Conservation (phyloP, 1,284 basidiomycete genomes). For the Trametes hirsuta region DNA sequence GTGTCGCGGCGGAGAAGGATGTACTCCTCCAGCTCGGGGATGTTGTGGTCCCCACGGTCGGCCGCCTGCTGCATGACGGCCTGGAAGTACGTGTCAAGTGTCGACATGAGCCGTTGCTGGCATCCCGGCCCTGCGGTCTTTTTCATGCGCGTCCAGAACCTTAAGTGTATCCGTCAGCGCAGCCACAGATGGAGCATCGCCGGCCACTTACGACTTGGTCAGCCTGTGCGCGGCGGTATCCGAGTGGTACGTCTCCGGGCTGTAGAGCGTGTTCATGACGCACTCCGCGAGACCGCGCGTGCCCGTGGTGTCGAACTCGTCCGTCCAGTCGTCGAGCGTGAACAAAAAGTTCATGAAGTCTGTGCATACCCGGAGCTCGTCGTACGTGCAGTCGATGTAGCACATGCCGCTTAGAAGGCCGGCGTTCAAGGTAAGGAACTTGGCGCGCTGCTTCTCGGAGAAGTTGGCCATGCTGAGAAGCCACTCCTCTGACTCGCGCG, state of each 20-base stretch:
- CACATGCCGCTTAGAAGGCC: slow-evolving; percentile 33
- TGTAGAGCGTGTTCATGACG: slow-evolving; percentile 38
- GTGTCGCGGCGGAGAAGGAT: slow-evolving; percentile 44
- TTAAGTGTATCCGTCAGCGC: slow-evolving; percentile 16
- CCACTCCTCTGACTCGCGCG: slow-evolving; percentile 29
- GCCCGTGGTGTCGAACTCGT: slow-evolving; percentile 36
- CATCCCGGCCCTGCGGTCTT: slow-evolving; percentile 38
- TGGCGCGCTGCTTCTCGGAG: slow-evolving; percentile 26
- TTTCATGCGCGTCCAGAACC: slow-evolving; percentile 44
- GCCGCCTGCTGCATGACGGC: slow-evolving; percentile 46
- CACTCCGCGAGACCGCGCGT: slow-evolving; percentile 36
- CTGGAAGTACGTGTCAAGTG: slow-evolving; percentile 42
- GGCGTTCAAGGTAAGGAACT: slow-evolving; percentile 30
- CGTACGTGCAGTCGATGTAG: slow-evolving; percentile 34
- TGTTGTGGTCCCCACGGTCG: slow-evolving; percentile 38
- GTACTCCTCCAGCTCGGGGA: slow-evolving; percentile 43
- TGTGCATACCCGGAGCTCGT: slow-evolving; percentile 34
- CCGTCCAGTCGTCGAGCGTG: slow-evolving; percentile 37
- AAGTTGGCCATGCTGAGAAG: slow-evolving; percentile 31
- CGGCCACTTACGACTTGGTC: slow-evolving; percentile 27
- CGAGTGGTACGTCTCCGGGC: slow-evolving; percentile 23
- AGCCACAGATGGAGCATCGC: background rate
- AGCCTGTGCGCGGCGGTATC: slow-evolving; percentile 27
- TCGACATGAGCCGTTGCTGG: slow-evolving; percentile 42
- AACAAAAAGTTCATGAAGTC: slow-evolving; percentile 43